phyloP scores from a whole-genome alignment of 495 filamentous ascomycete genomes.

The Neurospora terricola region DNA sequence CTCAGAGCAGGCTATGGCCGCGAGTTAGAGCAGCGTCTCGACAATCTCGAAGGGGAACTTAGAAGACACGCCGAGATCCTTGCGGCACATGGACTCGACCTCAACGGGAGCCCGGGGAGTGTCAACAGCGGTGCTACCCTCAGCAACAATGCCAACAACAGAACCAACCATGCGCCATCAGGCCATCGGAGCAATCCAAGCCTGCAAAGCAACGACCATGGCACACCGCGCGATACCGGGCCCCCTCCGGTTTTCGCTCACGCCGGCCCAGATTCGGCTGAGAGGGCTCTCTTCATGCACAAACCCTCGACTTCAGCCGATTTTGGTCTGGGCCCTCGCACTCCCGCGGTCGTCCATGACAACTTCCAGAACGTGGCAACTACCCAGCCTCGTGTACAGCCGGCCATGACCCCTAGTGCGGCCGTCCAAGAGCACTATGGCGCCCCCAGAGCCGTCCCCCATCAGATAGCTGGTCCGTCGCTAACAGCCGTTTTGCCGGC shows the following conservation, averaged over 20 bases:
- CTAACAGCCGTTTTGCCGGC: constrained; percentile 32
- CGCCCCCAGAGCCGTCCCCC: neutral
- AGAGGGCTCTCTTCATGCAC: constrained; percentile 53
- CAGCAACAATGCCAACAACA: constrained; percentile 24
- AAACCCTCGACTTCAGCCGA: constrained; percentile 41
- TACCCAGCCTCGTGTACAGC: constrained; percentile 23
- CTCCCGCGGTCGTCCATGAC: constrained; percentile 17
- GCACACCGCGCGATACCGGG: constrained; percentile 33
- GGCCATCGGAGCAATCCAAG: constrained; percentile 35
- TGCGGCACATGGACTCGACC: constrained; percentile 19
- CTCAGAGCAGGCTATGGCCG: constrained; percentile 78
- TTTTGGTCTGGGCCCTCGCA: constrained; percentile 18
- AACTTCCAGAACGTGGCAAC: constrained; percentile 15
- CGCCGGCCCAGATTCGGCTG: constrained; percentile 30
- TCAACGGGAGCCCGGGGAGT: constrained; percentile 13
- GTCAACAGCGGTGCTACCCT: constrained; percentile 20
- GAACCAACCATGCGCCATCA: constrained; percentile 35
- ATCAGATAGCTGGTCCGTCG: constrained; percentile 16
- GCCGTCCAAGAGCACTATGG: constrained; percentile 39
- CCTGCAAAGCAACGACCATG: constrained; percentile 32
- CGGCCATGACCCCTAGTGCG: constrained; percentile 17
- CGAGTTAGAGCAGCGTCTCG: constrained; percentile 74
- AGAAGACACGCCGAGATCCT: constrained; percentile 39
- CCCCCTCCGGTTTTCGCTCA: constrained; percentile 28
- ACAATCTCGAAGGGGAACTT: constrained; percentile 43